These are phyloP conservation scores for Ilyonectria robusta DNA, from an alignment of 2,329 filamentous ascomycete species.

Conservation along the genomic window DNA sequence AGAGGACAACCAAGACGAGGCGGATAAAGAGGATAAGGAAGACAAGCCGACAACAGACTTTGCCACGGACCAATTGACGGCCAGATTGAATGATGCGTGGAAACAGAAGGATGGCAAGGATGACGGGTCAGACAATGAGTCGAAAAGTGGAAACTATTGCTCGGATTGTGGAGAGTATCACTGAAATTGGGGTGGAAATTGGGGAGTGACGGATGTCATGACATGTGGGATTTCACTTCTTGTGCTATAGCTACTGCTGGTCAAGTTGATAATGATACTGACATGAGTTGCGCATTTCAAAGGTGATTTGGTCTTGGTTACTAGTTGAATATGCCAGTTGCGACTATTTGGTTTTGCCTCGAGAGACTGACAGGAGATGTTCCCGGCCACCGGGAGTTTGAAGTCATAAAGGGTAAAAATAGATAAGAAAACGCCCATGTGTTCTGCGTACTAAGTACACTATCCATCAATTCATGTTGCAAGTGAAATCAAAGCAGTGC, in stretches of 20 bases:
- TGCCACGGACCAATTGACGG: conserved; percentile 43
- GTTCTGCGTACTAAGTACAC: conserved; percentile 26
- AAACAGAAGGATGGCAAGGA: conserved; percentile 31
- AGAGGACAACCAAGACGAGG: conserved; percentile 46
- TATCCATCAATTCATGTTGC: conserved; percentile 35
- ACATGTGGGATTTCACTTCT: not conserved
- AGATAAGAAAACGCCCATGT: conserved; percentile 37
- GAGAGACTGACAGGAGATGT: conserved; percentile 39
- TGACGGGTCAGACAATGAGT: conserved; percentile 25
- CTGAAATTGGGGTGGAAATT: conserved; percentile 3
- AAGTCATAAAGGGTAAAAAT: conserved; percentile 10
- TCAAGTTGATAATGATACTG: not conserved
- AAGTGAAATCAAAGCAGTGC: conserved; percentile 24
- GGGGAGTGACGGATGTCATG: not conserved
- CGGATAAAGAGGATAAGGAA: conserved; percentile 44
- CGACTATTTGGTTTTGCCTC: conserved; percentile 22
- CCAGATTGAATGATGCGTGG: conserved; percentile 39
- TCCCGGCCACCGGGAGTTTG: conserved; percentile 19
- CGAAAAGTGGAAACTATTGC: conserved; percentile 8
- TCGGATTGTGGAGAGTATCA: conserved; percentile 34
- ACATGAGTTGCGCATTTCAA: not conserved
- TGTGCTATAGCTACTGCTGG: not conserved
- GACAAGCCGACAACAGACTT: conserved; percentile 50
- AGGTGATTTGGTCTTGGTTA: not conserved
- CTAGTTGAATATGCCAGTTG: conserved; percentile 3